Base-by-base conservation (phyloP, 768 basidiomycete genomes). In the Kwoniella botswanensis region DNA sequence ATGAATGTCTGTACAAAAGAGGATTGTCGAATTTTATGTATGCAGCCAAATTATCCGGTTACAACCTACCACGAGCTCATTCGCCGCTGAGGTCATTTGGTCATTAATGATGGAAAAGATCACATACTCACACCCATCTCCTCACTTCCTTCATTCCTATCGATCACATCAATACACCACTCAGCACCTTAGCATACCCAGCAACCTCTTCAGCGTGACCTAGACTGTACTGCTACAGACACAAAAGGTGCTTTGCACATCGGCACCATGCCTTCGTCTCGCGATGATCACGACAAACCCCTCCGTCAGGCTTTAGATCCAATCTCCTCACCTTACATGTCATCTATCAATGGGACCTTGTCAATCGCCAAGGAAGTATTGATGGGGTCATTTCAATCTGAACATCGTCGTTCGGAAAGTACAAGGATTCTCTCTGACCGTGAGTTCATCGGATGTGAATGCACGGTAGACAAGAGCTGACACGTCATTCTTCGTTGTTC, bases 341-440 rank as follows among this genome's bases (percentile, higher is more conserved):
- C 76, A 21, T 74, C 75, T 4, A 71, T 74, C 11, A 73, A 71
- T 44, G 76, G 70, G 7, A 82, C 78, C 1, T 58, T 77, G 4
- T 75, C 73, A 26, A 79, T 82, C 54, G 81, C 82, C 59, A 80
- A 79, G 59, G 81, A 83, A 55, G 82, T 80, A 3, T 59, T 83
- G 46, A 75, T 83, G 76, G 79, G 79, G 5, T 73, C 75, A 22
- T 78, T 82, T 54, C 72, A 73, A 43, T 76, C 75, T 0, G 82
- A 83, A 9, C 70, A 77, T 43, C 44, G 77, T 26, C 69, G 81
- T n/a, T 77, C 79, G 21, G 82, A 81, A 63, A 78, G 77, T 55
- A 74, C 82, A 57, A 76, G 78, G 57, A 81, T 81, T 18, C 63
- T 83, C 54, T 76, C 76, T 18, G 82, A 83, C 64, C 73, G 82